These are phyloP conservation scores for Candida pseudofarinosa DNA, from an alignment of 805 yeast genomes.

Conservation along the genomic window DNA sequence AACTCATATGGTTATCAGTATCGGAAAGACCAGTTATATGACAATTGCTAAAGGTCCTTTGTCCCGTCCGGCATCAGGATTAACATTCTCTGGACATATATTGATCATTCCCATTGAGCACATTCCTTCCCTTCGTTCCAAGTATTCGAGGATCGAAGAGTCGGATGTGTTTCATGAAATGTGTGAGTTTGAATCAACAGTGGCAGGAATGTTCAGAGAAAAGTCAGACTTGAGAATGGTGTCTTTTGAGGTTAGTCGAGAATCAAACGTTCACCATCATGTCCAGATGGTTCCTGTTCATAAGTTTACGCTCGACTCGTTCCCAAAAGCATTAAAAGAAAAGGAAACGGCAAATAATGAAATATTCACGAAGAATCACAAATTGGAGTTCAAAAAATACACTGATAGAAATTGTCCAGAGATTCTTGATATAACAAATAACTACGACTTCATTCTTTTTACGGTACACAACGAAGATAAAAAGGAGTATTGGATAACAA, in stretches of 20 bases:
- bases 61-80: slow-evolving; percentile 43
- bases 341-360: slow-evolving; percentile 44
- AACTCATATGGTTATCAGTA: slow-evolving; percentile 74
- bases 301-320: slow-evolving; percentile 34
- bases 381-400: slow-evolving; percentile 39
- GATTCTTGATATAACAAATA: slow-evolving; percentile 19
- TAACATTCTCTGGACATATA: slow-evolving; percentile 75
- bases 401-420: slow-evolving; percentile 17
- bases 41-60: slow-evolving; percentile 88
- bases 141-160: slow-evolving; percentile 20
- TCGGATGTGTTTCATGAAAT: slow-evolving; percentile 41
- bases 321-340: slow-evolving; percentile 44
- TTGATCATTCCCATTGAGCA: slow-evolving; percentile 78
- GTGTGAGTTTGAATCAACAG: slow-evolving; percentile 39
- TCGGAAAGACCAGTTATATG: slow-evolving; percentile 62
- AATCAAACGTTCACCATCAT: slow-evolving; percentile 68
- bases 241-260: slow-evolving; percentile 66
- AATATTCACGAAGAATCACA: slow-evolving; percentile 39
- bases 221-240: slow-evolving; percentile 45
- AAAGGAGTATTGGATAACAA: slow-evolving; percentile 15
- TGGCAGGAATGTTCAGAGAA: slow-evolving; percentile 45
- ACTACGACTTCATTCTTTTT: slow-evolving; percentile 35
- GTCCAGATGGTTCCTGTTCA: slow-evolving; percentile 74
- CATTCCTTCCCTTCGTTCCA: slow-evolving; percentile 35
- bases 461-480: slow-evolving; percentile 19